Percentiles rank a stretch among this genome's conserved stretches.
phyloP scores from a whole-genome alignment of 2,329 filamentous ascomycete species.

The Sclerotinia nivalis region DNA sequence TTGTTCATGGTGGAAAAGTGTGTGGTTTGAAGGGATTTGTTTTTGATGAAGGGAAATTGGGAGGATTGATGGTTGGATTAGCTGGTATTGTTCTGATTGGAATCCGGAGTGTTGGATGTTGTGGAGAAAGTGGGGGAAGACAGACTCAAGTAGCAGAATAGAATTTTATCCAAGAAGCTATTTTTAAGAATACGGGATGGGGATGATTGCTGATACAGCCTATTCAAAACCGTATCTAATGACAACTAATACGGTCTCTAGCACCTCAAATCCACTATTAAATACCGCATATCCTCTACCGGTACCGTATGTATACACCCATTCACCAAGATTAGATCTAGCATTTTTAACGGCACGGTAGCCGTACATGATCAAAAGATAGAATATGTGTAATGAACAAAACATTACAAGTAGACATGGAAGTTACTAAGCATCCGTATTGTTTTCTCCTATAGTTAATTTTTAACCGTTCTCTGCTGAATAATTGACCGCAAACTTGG shows the following conservation, averaged over 20 bases:
- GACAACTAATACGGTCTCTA: too few relatives aligned
- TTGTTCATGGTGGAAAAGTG: not conserved
- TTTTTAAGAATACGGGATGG: not conserved
- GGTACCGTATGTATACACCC: not conserved
- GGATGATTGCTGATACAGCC: not conserved
- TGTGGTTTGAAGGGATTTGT: not conserved
- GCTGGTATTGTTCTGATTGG: too few relatives aligned
- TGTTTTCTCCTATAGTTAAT: not conserved
- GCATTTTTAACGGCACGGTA: not conserved
- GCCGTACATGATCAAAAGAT: not conserved
- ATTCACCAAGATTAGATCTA: too few relatives aligned
- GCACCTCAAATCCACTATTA: too few relatives aligned
- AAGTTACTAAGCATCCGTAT: not conserved
- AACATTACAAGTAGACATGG: not conserved
- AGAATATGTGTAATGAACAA: not conserved
- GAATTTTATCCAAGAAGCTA: not conserved
- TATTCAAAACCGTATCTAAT: not conserved
- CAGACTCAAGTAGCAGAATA: too few relatives aligned
- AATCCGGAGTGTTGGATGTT: not conserved
- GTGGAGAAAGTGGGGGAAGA: not conserved
- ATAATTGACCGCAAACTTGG: accelerated
- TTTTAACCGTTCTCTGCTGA: not conserved
- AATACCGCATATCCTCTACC: too few relatives aligned
- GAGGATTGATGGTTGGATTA: not conserved
- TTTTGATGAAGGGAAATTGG: not conserved